Evolutionary conservation across 2,329 filamentous ascomycete species (phyloP).

Genomic region (Penicillium sp.): DNA sequence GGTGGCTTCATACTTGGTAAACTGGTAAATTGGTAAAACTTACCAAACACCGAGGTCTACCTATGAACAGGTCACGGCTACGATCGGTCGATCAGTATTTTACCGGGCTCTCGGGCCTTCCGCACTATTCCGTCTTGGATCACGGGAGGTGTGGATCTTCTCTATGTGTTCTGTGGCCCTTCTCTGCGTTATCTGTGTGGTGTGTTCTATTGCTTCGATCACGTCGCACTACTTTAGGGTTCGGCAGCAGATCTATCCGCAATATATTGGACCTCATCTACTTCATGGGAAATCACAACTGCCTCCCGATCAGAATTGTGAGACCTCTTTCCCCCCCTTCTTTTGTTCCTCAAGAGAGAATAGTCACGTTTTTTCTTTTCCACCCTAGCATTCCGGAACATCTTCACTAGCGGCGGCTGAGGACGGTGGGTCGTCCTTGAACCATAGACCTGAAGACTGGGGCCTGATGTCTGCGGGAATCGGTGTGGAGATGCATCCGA

Average conservation of each 20-base stretch:
- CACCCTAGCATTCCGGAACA: background rate
- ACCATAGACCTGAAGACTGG: background rate
- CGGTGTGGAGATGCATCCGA: slow-evolving; percentile 7
- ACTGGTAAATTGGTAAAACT: too few relatives aligned
- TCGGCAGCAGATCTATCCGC: too few relatives aligned
- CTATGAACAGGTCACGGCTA: slow-evolving; percentile 11
- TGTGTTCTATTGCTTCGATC: background rate
- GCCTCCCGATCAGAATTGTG: background rate
- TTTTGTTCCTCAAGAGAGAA: too few relatives aligned
- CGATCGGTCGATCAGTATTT: slow-evolving; percentile 18
- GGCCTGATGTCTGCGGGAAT: slow-evolving; percentile 7
- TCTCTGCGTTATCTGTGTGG: background rate
- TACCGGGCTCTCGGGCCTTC: slow-evolving; percentile 13
- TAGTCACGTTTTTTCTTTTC: background rate
- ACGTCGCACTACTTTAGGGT: background rate
- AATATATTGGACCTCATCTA: too few relatives aligned
- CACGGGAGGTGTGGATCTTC: slow-evolving; percentile 4
- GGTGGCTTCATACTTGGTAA: background rate
- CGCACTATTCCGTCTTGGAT: slow-evolving; percentile 1
- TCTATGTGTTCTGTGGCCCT: background rate
- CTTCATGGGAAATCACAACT: background rate
- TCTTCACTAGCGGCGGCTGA: slow-evolving; percentile 15
- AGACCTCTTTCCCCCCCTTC: background rate
- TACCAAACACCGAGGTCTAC: too few relatives aligned
- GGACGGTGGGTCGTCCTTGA: slow-evolving; percentile 5